Evolutionary conservation across 352 stramenopile species (phyloP), one percentile per base, ranked within the genome.

Genomic region (Phytophthora colocasiae): DNA sequence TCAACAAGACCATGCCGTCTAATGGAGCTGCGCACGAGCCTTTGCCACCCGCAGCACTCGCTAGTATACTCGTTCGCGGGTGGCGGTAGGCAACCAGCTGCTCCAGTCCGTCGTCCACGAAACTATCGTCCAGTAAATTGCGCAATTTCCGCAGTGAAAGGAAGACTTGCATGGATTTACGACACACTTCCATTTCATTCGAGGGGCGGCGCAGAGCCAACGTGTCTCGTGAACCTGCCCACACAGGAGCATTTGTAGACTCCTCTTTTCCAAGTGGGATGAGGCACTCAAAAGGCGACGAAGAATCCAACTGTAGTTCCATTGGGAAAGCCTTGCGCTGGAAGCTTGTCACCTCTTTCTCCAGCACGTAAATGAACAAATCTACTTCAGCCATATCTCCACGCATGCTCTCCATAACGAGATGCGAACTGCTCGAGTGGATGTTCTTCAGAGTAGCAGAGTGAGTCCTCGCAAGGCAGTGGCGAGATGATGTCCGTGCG

Each of bases 391-490:
- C 69, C 85, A 93, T 92, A 0, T 77, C 71, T 19, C 85, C 85
- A n/a, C 81, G 80, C 81, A 93, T 93, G 63, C 83, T 93, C 51
- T 90, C 81, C 85, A 93, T 93, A 11, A 93, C 85, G 24, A 87
- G 57, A 41, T 92, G 80, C 10, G 85, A 81, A 53, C 78, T 86
- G 22, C 77, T 80, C 24, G 83, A 93, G 64, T 91, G 81, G 32
- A 91, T 75, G 7, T 85, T 71, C 29, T 84, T 72, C 0, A 93
- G 69, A 11, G 52, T 52, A 9, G 73, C 50, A 15, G 62, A 55
- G 26, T 88, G 77, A 3, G 63, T 41, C 2, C 48, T 41, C 26
- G 22, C 62, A 32, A 70, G 58, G 39, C 44, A 73, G 29, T 71
- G 66, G 17, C 54, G 47, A 46, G 65, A 57, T 17, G 53, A 39